phyloP scores from a whole-genome alignment of 2,329 filamentous ascomycete species.

The Ilyonectria destructans region DNA sequence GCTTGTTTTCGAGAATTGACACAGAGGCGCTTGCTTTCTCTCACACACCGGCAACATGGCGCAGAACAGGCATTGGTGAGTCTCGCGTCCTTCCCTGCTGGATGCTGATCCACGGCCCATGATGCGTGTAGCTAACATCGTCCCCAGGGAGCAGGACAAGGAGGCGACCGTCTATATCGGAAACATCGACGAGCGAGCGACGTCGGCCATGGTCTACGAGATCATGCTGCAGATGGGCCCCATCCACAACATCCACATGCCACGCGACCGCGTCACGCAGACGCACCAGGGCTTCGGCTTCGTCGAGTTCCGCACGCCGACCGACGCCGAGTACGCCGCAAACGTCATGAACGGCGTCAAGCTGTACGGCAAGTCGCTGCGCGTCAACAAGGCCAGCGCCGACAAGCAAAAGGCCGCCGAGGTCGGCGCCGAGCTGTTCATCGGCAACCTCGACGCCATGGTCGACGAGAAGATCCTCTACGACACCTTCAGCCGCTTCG shows the following conservation, averaged over 20 bases:
- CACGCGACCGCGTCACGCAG: conserved; percentile 97
- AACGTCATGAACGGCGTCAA: conserved; percentile 97
- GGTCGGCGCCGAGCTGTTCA: conserved; percentile 96
- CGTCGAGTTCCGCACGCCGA: conserved; percentile 96
- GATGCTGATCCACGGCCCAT: background rate
- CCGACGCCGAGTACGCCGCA: conserved; percentile 96
- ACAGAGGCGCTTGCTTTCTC: conserved; percentile 24
- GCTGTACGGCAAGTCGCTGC: conserved; percentile 93
- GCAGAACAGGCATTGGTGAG: conserved; percentile 82
- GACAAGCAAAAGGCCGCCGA: conserved; percentile 96
- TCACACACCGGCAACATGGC: conserved; percentile 69
- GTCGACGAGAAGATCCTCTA: conserved; percentile 97
- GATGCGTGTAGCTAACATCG: conserved; percentile 31
- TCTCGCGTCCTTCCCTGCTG: conserved; percentile 10
- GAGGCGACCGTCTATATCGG: conserved; percentile 98
- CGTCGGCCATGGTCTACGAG: conserved; percentile 93
- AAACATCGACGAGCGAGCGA: conserved; percentile 97
- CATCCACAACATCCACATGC: conserved; percentile 97
- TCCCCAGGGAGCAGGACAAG: conserved; percentile 93
- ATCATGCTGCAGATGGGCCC: conserved; percentile 98
- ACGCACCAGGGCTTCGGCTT: conserved; percentile 98
- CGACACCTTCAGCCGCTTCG: conserved; percentile 94
- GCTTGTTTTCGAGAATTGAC: background rate
- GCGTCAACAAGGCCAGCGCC: conserved; percentile 93
- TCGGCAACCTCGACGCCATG: conserved; percentile 95